These are phyloP conservation scores for Moesziomyces globuligerus DNA, from an alignment of 1,284 basidiomycete species.

Conservation along the genomic window DNA sequence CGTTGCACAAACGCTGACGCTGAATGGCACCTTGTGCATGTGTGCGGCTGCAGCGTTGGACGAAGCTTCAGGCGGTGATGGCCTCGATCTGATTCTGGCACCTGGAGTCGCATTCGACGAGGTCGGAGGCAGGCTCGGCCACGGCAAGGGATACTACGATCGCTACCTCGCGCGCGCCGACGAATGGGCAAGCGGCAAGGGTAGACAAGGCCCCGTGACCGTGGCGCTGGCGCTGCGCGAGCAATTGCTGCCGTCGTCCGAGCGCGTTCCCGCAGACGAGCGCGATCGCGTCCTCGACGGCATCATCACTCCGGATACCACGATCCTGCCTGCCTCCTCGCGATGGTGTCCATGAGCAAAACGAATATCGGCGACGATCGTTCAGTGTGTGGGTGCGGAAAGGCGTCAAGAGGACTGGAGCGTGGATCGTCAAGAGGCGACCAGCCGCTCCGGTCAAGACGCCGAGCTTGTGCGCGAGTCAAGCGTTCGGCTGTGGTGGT, in stretches of 20 bases:
- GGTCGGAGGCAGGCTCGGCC: slow-evolving; percentile 66
- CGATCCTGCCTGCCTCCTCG: slow-evolving; percentile 34
- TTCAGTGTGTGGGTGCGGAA: no score
- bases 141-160: slow-evolving; percentile 69
- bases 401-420: no score
- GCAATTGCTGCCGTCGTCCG: slow-evolving; percentile 57
- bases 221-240: slow-evolving; percentile 64
- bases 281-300: slow-evolving; percentile 62
- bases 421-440: no score
- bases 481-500: slow-evolving; percentile 9
- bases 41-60: slow-evolving; percentile 52
- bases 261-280: slow-evolving; percentile 63
- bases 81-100: slow-evolving; percentile 68
- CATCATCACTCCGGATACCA: slow-evolving; percentile 58
- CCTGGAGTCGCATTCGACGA: slow-evolving; percentile 68
- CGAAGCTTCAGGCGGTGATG: slow-evolving; percentile 53
- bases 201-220: slow-evolving; percentile 36
- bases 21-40: background rate
- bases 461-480: slow-evolving; percentile 7
- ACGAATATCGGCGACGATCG: no score
- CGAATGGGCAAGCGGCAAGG: slow-evolving; percentile 34
- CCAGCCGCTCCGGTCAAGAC: slow-evolving; percentile 12
- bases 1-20: no score
- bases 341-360: slow-evolving; percentile 26
- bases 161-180: slow-evolving; percentile 61